Percentiles rank a stretch among this genome's conserved stretches.
phyloP scores from a whole-genome alignment of 352 stramenopile genomes.

The Phytophthora pluvialis region DNA sequence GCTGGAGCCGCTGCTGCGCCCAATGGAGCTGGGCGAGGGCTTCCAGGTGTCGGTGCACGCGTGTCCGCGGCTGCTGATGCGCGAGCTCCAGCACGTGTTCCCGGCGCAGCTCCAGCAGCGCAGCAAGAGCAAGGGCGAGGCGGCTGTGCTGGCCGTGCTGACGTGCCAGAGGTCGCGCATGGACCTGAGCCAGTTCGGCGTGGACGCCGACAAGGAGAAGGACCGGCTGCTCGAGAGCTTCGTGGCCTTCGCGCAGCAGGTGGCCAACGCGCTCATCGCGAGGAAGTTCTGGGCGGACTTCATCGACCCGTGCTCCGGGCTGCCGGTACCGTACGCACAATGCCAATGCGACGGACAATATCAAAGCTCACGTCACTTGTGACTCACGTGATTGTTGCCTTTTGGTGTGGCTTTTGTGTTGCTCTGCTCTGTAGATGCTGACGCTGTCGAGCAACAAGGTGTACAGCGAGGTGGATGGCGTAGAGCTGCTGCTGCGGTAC shows the following conservation, averaged over 20 bases:
- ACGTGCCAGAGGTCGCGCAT: constrained; percentile 94
- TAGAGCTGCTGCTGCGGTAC: constrained; percentile 90
- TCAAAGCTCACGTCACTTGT: background rate
- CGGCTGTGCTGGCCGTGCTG: constrained; percentile 87
- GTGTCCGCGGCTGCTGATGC: constrained; percentile 73
- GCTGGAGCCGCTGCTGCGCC: constrained; percentile 53
- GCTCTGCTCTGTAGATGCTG: constrained; percentile 75
- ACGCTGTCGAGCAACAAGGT: constrained; percentile 93
- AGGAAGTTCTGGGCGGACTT: constrained; percentile 95
- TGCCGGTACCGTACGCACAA: constrained; percentile 89
- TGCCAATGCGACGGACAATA: no score
- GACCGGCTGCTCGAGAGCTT: constrained; percentile 97
- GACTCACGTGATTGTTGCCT: constrained; percentile 1
- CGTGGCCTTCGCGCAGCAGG: constrained; percentile 89
- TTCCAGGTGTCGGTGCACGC: constrained; percentile 87
- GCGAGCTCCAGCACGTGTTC: constrained; percentile 87
- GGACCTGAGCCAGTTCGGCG: constrained; percentile 95
- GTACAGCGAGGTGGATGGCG: constrained; percentile 96
- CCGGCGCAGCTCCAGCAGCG: constrained; percentile 53
- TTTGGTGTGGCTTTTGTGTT: background rate
- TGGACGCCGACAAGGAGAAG: constrained; percentile 95
- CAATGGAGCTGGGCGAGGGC: constrained; percentile 61
- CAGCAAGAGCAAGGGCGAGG: constrained; percentile 37
- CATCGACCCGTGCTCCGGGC: constrained; percentile 97
- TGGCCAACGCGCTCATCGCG: constrained; percentile 81